Evolutionary conservation across 345 rosid genomes (phyloP).

Genomic region (Salix caprea): DNA sequence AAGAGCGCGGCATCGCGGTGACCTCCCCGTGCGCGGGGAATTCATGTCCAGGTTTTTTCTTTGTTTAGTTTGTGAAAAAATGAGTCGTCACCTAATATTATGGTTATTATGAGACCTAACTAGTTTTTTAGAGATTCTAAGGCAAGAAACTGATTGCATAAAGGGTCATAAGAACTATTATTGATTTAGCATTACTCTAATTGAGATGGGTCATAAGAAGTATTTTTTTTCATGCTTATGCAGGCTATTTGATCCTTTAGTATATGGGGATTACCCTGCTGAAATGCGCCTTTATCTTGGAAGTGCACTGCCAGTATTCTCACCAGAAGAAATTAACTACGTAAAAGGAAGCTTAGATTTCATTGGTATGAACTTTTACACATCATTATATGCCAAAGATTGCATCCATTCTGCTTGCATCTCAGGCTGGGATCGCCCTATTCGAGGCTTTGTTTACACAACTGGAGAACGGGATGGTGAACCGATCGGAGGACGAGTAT

Average conservation of each 20-base stretch:
- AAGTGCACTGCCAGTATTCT: constrained; percentile 32
- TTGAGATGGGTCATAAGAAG: not conserved
- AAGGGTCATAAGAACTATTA: too few species aligned
- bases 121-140: too few species aligned
- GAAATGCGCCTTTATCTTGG: constrained; percentile 39
- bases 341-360: constrained; percentile 45
- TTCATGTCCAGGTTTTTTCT: too few species aligned
- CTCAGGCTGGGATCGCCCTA: constrained; percentile 25
- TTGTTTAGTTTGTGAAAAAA: too few species aligned
- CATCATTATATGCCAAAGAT: constrained; percentile 40
- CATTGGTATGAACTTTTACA: constrained; percentile 45
- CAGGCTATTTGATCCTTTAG: constrained; percentile 44
- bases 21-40: too few species aligned
- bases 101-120: rapidly evolving
- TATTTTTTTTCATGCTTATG: not conserved
- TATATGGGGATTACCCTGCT: constrained; percentile 42
- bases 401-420: constrained; percentile 40
- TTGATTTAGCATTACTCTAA: too few species aligned
- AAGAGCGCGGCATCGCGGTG: too few species aligned
- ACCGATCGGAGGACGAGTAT: constrained; percentile 34
- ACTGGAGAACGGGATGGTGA: constrained; percentile 36
- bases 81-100: too few species aligned
- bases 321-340: constrained; percentile 21
- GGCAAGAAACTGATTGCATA: too few species aligned
- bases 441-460: constrained; percentile 34